Conservation (phyloP, 2,329 filamentous ascomycete species). For the Aspergillus versicolor region DNA sequence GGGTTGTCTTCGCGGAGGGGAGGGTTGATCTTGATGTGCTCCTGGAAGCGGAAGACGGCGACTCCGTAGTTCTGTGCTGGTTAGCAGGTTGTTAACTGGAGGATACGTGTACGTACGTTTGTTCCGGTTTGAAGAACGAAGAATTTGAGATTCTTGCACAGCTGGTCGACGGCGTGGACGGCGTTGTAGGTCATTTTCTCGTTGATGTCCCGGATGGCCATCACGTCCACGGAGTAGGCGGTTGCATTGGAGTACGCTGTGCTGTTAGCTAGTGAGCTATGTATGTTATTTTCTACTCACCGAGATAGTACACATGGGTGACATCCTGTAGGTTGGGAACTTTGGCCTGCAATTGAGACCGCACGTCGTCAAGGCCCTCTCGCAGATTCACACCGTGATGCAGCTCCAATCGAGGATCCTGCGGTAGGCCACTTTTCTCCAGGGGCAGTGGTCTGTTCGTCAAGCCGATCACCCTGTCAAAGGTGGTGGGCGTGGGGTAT, state of each 20-base stretch:
- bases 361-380: no score
- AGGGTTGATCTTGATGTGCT: conserved; percentile 27
- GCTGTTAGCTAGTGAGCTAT: not conserved
- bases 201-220: conserved; percentile 39
- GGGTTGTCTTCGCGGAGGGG: conserved; percentile 42
- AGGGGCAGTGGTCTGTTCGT: no score
- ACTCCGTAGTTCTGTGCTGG: conserved; percentile 28
- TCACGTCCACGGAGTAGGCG: conserved; percentile 39
- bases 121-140: conserved; percentile 45
- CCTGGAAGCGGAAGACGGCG: conserved; percentile 23
- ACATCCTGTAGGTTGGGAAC: conserved; percentile 39
- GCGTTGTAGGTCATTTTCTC: conserved; percentile 40
- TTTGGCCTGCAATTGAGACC: conserved; percentile 28
- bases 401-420: no score
- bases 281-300: conserved; percentile 18
- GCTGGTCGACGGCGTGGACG: conserved; percentile 38
- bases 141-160: conserved; percentile 40
- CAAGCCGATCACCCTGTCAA: no score
- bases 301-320: conserved; percentile 47
- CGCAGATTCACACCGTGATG: no score
- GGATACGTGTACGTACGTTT: conserved; percentile 27
- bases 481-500: no score
- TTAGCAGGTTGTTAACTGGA: conserved; percentile 14
- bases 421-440: no score
- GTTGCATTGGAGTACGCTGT: conserved; percentile 20